These are phyloP conservation scores for Trametes meyenii DNA, from an alignment of 768 basidiomycete genomes.

Conservation along the genomic window DNA sequence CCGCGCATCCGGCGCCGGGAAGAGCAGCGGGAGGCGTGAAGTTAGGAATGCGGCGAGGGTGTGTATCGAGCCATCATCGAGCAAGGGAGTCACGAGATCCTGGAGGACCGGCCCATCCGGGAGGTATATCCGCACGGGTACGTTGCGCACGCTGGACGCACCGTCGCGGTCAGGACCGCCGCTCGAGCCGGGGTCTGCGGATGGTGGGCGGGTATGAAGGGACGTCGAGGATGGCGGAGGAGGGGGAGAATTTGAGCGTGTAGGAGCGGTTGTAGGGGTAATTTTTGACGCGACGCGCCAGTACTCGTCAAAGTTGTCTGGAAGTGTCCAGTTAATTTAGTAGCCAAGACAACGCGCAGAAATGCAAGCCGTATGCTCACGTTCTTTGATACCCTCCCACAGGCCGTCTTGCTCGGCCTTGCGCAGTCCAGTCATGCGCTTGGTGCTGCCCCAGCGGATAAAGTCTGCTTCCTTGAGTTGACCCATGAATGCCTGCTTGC, in stretches of 20 bases:
- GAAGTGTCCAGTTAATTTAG: background rate
- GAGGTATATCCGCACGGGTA: constrained; percentile 89
- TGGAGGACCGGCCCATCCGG: constrained; percentile 91
- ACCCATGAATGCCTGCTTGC: constrained; percentile 94
- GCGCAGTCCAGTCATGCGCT: constrained; percentile 86
- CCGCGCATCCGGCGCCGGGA: constrained; percentile 45
- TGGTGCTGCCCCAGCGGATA: constrained; percentile 94
- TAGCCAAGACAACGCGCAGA: background rate
- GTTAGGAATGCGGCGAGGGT: constrained; percentile 73
- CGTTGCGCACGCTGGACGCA: constrained; percentile 83
- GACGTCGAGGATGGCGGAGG: constrained; percentile 56
- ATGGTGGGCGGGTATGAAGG: constrained; percentile 63
- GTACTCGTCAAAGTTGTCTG: constrained; percentile 96
- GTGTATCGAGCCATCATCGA: constrained; percentile 72
- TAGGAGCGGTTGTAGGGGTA: constrained; percentile 74
- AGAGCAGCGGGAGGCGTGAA: constrained; percentile 78
- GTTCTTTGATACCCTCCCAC: constrained; percentile 96
- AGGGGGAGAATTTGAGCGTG: constrained; percentile 58
- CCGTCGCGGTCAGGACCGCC: constrained; percentile 68
- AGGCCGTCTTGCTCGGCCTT: constrained; percentile 94
- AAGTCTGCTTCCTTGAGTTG: constrained; percentile 97
- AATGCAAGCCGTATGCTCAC: constrained; percentile 48
- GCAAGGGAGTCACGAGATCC: constrained; percentile 80
- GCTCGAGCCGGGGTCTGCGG: constrained; percentile 57
- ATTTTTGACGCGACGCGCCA: constrained; percentile 95